These are phyloP conservation scores for Psilocybe cubensis DNA, from an alignment of 768 basidiomycete species.

Conservation along the genomic window DNA sequence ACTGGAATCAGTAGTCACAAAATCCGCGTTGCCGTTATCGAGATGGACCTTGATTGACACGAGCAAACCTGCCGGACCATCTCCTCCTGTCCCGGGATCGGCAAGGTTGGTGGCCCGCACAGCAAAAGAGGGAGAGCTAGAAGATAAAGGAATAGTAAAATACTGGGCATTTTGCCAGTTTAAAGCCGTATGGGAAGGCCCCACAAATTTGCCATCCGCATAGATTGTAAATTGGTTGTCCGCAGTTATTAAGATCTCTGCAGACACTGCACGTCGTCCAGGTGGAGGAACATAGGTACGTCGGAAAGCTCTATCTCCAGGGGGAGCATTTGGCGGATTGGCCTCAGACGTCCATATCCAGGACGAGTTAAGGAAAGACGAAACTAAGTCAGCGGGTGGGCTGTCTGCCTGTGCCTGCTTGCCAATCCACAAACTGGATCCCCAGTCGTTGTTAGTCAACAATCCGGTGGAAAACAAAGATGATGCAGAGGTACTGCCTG, in stretches of 20 bases:
- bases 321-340: slow-evolving; percentile 19
- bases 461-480: slow-evolving; percentile 32
- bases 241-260: slow-evolving; percentile 26
- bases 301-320: slow-evolving; percentile 33
- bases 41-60: slow-evolving; percentile 19
- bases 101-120: slow-evolving; percentile 30
- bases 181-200: slow-evolving; percentile 20
- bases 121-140: slow-evolving; percentile 27
- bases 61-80: slow-evolving; percentile 27
- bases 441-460: slow-evolving; percentile 25
- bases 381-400: slow-evolving; percentile 20
- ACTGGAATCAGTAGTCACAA: slow-evolving; percentile 23
- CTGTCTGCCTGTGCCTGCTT: slow-evolving; percentile 18
- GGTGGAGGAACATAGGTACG: slow-evolving; percentile 25
- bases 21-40: slow-evolving; percentile 9
- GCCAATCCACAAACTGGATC: slow-evolving; percentile 30
- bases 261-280: slow-evolving; percentile 24
- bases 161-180: slow-evolving; percentile 31
- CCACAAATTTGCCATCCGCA: slow-evolving; percentile 28
- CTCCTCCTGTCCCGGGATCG: slow-evolving; percentile 20
- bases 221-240: slow-evolving; percentile 33
- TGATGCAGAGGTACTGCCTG: slow-evolving; percentile 21
- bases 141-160: slow-evolving; percentile 21
- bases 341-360: slow-evolving; percentile 35
- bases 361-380: slow-evolving; percentile 22